Percentiles rank a stretch among this genome's conserved stretches.
phyloP scores from a whole-genome alignment of 1,284 basidiomycete species.

The Agroathelia rolfsii region DNA sequence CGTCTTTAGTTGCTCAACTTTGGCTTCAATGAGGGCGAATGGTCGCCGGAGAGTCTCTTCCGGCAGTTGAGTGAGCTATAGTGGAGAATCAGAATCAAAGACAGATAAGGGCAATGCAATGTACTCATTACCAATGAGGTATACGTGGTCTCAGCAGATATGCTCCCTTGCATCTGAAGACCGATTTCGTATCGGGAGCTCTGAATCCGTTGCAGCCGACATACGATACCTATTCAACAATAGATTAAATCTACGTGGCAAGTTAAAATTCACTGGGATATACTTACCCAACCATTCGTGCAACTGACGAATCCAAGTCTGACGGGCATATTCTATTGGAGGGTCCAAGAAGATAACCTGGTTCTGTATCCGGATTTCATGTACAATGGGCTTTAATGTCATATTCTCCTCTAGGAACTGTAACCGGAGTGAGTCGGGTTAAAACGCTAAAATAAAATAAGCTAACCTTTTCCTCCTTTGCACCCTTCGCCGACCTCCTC shows the following conservation, averaged over 20 bases:
- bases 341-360: conserved; percentile 98
- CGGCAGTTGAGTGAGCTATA: conserved; percentile 67
- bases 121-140: conserved; percentile 61
- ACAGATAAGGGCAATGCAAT: conserved; percentile 3
- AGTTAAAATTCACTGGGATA: not conserved
- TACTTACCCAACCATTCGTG: conserved; percentile 78
- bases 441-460: conserved; percentile 2
- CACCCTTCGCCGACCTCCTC: conserved; percentile 52
- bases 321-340: conserved; percentile 89
- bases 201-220: conserved; percentile 79
- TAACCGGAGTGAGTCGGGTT: not conserved
- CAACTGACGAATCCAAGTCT: conserved; percentile 85
- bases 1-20: conserved; percentile 77
- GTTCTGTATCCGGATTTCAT: conserved; percentile 96
- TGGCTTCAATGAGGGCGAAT: conserved; percentile 80
- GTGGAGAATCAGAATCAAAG: conserved; percentile 3
- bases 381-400: conserved; percentile 74
- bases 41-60: conserved; percentile 74
- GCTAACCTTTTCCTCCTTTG: conserved; percentile 65
- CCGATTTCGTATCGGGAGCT: conserved; percentile 96
- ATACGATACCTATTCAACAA: conserved; percentile 61
- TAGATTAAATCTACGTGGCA: conserved; percentile 3
- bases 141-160: conserved; percentile 65
- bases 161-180: conserved; percentile 68
- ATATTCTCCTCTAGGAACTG: conserved; percentile 63